Base-by-base conservation (phyloP, 1,284 basidiomycete species). In the Sphagnurus paluster region DNA sequence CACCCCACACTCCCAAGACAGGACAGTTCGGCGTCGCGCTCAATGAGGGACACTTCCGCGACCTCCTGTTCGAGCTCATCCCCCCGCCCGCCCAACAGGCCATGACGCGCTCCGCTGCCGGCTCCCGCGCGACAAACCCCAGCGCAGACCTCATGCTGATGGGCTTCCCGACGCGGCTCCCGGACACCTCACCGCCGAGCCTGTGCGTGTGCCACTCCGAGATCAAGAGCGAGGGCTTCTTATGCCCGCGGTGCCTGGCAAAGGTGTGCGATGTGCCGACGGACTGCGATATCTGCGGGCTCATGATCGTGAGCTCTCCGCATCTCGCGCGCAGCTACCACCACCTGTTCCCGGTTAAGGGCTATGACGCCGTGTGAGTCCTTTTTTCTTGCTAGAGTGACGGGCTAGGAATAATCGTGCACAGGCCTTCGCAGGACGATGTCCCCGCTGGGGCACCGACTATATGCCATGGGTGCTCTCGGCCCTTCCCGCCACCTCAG, bases 211-310 rank as follows among this genome's bases (percentile, higher is more conserved):
- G 96, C 63, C 96, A 99, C 65, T 90, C 90, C 2, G 83, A 93
- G 52, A 74, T 98, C 60, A 90, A 88, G 66, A 84, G 84, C 56
- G 87, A 89, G 52, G 97, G 96, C 4, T 99, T 96, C 69, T 75
- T 97, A 11, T 99, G 96, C 65, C 97, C 96, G 2, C 80, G 96
- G 20, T 99, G 96, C 63, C 78, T 84, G 32, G 83, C 88, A 42
- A 93, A 96, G 73, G 79, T 98, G 28, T 99, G 96, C 75, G 95
- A 99, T 60, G 93, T 98, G 2, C 96, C 96, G 29, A 99, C 96
- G 5, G 97, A 99, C 64, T 99, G 96, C 63, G 90, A 96, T 59
- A 87, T 98, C 23, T 99, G 96, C 61, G 93, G 93, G 2, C 74
- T 99, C 54, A 98, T 98, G 82, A 91, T 99, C 53, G 96, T 99